phyloP scores from a whole-genome alignment of 768 basidiomycete species.

The Tylopilus felleus region DNA sequence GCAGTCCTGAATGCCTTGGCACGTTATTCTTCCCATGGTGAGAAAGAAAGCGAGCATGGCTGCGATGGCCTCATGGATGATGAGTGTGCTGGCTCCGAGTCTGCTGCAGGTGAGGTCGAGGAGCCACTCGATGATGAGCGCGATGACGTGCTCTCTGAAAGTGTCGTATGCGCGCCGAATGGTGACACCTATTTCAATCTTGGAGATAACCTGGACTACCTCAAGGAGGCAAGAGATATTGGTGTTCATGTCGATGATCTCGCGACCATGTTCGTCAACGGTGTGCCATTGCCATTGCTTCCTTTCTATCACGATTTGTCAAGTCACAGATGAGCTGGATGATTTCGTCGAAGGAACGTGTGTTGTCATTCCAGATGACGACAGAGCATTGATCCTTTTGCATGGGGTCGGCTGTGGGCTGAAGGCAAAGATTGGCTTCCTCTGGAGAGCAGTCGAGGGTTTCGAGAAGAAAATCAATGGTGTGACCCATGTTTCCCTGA shows the following conservation, averaged over 20 bases:
- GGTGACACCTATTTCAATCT: conserved; percentile 90
- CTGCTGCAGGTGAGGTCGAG: conserved; percentile 73
- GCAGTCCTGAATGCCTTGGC: too few relatives aligned
- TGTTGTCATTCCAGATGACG: conserved; percentile 95
- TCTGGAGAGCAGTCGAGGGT: too few relatives aligned
- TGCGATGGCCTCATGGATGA: conserved; percentile 71
- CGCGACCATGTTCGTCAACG: conserved; percentile 81
- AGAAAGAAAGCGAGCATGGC: too few relatives aligned
- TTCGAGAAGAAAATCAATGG: too few relatives aligned
- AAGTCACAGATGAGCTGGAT: conserved; percentile 64
- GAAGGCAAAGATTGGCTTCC: conserved; percentile 69
- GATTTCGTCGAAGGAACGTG: conserved; percentile 89
- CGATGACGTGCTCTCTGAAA: conserved; percentile 81
- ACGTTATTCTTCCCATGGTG: too few relatives aligned
- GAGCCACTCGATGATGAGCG: too few relatives aligned
- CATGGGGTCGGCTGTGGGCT: conserved; percentile 76
- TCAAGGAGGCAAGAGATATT: conserved; percentile 57
- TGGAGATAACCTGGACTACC: conserved; percentile 71
- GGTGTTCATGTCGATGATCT: conserved; percentile 72
- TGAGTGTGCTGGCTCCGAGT: conserved; percentile 61
- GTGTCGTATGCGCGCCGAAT: conserved; percentile 84
- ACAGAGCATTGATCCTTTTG: conserved; percentile 77
- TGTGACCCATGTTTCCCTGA: too few relatives aligned
- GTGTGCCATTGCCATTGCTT: conserved; percentile 54
- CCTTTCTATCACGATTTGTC: conserved; percentile 48